These are phyloP conservation scores for Phytophthora vignae DNA, from an alignment of 352 stramenopile species.

Conservation along the genomic window DNA sequence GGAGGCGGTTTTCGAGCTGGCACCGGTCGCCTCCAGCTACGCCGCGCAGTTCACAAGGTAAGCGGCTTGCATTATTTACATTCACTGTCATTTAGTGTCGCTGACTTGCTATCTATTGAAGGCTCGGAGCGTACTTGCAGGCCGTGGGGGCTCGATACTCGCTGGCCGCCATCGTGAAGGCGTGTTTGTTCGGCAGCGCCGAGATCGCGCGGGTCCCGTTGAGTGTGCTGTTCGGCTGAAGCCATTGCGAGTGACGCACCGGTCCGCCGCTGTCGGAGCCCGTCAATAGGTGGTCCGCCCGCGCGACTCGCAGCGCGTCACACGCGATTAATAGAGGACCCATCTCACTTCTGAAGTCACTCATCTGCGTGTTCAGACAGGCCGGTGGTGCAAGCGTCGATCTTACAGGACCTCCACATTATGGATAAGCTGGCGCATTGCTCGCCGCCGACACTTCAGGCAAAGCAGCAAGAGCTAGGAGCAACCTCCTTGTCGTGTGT, in stretches of 20 bases:
- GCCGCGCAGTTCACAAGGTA: constrained; percentile 44
- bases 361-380: constrained; percentile 18
- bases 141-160: constrained; percentile 35
- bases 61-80: neutral
- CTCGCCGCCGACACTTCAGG: neutral
- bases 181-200: constrained; percentile 41
- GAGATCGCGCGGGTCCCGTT: constrained; percentile 33
- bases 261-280: neutral
- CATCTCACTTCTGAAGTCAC: constrained; percentile 26
- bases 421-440: neutral
- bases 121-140: constrained; percentile 30
- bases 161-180: constrained; percentile 33
- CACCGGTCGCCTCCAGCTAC: constrained; percentile 30
- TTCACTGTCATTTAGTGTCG: no score
- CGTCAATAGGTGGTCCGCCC: constrained; percentile 8
- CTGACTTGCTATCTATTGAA: constrained; percentile 1
- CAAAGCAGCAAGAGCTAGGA: neutral
- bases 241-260: constrained; percentile 12
- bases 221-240: constrained; percentile 29
- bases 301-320: neutral
- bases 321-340: constrained; percentile 16
- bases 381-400: neutral
- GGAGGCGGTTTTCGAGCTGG: constrained; percentile 31
- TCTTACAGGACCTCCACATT: neutral
- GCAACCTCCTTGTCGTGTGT: neutral